Percentiles rank a stretch among this genome's conserved stretches.
phyloP scores from a whole-genome alignment of 2,329 filamentous ascomycete genomes.

The Dactylellina sp. region DNA sequence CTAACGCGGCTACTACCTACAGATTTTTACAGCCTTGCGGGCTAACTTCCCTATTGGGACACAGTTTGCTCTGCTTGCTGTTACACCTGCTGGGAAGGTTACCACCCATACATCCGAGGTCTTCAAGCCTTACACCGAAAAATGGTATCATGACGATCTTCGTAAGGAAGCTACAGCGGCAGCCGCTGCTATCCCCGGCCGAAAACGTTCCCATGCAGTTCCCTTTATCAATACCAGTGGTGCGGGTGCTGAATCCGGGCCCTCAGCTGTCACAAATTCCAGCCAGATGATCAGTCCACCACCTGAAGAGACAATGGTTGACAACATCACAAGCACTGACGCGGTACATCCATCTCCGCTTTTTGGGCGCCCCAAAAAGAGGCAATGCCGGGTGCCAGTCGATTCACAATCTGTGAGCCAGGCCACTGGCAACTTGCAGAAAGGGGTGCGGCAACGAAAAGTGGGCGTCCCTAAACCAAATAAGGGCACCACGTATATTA shows the following conservation, averaged over 20 bases:
- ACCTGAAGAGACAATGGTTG: constrained; percentile 17
- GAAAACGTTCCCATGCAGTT: constrained; percentile 24
- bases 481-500: constrained; percentile 7
- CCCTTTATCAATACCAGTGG: background rate
- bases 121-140: constrained; percentile 57
- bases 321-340: background rate
- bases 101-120: constrained; percentile 57
- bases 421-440: background rate
- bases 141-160: constrained; percentile 59
- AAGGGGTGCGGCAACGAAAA: constrained; percentile 2
- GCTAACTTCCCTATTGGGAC: constrained; percentile 52
- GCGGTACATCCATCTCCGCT: constrained; percentile 21
- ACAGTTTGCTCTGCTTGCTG: constrained; percentile 59
- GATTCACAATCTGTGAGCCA: constrained; percentile 1
- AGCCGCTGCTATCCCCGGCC: constrained; percentile 14
- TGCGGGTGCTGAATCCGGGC: background rate
- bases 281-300: constrained; percentile 27
- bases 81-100: constrained; percentile 58
- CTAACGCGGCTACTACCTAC: background rate
- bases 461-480: constrained; percentile 2
- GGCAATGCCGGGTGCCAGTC: constrained; percentile 8
- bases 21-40: constrained; percentile 35
- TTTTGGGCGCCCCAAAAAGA: constrained; percentile 31
- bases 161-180: constrained; percentile 56
- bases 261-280: background rate